Conservation (phyloP, 371 early-diverging fungal genomes). For the Rhizopus microsporus region DNA sequence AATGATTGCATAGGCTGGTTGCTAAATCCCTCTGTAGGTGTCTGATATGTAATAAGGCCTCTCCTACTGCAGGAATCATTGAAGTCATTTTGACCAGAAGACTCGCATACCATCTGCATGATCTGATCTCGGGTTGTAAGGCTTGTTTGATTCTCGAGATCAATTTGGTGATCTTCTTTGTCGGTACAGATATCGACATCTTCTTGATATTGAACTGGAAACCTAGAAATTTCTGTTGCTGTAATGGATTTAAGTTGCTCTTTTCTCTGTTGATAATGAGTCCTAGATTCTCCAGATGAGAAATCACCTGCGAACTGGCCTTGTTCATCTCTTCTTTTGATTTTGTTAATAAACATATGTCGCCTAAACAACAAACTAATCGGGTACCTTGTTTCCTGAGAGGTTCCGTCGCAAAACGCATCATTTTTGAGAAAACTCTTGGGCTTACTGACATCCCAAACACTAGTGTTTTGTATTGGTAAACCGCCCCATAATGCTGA, state of each 20-base stretch:
- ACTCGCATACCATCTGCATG: slow-evolving; percentile 10
- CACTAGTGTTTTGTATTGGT: slow-evolving; percentile 9
- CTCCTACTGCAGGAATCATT: slow-evolving; percentile 14
- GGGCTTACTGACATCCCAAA: slow-evolving; percentile 7
- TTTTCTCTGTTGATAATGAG: slow-evolving; percentile 12
- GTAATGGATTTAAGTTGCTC: slow-evolving; percentile 8
- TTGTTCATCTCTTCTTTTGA: slow-evolving; percentile 1
- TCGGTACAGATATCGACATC: slow-evolving; percentile 5
- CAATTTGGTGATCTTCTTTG: slow-evolving; percentile 3
- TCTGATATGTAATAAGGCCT: slow-evolving; percentile 9
- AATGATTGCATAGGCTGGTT: not conserved
- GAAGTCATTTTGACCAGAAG: slow-evolving; percentile 18
- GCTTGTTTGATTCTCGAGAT: slow-evolving; percentile 1
- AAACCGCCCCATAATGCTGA: not conserved
- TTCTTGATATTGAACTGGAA: slow-evolving; percentile 13
- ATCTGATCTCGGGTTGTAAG: no score
- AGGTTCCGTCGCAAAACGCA: slow-evolving; percentile 6
- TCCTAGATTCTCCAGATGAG: slow-evolving; percentile 9
- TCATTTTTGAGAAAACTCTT: slow-evolving; percentile 1
- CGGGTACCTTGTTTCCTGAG: slow-evolving; percentile 1
- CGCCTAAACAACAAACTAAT: no score
- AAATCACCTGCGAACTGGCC: not conserved
- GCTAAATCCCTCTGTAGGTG: slow-evolving; percentile 14
- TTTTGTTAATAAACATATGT: slow-evolving; percentile 7
- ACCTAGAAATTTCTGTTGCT: slow-evolving; percentile 18